phyloP scores from a whole-genome alignment of 2,329 filamentous ascomycete genomes.

The Tolypocladium amazonense region DNA sequence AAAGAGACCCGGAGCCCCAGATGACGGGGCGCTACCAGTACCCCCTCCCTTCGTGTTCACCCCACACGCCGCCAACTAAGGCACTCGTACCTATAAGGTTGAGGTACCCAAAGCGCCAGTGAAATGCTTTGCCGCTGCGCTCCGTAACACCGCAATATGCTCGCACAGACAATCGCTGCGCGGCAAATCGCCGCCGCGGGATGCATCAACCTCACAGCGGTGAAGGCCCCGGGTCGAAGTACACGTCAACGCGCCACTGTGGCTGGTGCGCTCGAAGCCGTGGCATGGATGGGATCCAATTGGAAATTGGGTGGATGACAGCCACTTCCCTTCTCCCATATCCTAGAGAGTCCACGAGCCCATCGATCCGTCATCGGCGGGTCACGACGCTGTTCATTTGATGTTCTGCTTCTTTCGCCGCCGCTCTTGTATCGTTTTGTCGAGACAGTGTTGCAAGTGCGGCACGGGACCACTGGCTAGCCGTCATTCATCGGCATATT shows the following conservation, averaged over 20 bases:
- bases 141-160: neutral
- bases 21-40: neutral
- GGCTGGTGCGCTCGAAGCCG: constrained; percentile 1
- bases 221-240: neutral
- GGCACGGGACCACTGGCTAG: neutral
- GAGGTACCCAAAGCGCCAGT: neutral
- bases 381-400: neutral
- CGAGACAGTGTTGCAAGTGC: neutral
- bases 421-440: neutral
- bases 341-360: neutral
- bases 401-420: too few relatives aligned
- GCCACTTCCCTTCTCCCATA: neutral
- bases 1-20: neutral
- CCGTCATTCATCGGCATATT: neutral
- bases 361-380: neutral
- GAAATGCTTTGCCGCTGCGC: neutral
- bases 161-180: neutral
- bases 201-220: neutral
- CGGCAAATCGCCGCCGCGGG: neutral
- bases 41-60: neutral
- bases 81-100: too few relatives aligned
- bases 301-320: neutral
- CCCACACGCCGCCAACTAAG: neutral
- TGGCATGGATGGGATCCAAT: neutral
- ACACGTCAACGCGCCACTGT: constrained; percentile 1